phyloP scores from a whole-genome alignment of 1,139 yeast species.

The Kluyveromyces marxianus region DNA sequence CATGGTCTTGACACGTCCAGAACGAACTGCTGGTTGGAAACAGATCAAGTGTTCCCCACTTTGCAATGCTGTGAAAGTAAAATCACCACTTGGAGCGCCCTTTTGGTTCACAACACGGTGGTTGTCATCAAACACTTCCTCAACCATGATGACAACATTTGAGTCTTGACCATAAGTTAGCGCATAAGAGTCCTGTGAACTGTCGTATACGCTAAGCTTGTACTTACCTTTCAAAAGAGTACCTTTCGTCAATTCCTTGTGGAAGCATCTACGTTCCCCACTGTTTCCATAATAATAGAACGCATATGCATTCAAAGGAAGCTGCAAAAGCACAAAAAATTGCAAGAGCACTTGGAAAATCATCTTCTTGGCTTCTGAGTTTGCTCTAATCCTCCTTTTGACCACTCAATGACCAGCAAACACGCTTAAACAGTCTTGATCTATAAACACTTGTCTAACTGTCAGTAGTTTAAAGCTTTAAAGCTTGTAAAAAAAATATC shows the following conservation, averaged over 20 bases:
- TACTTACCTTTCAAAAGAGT: constrained; percentile 55
- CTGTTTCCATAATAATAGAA: constrained; percentile 48
- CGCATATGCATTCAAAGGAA: constrained; percentile 26
- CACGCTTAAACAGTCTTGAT: no score
- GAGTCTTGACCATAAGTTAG: constrained; percentile 39
- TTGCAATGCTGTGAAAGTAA: constrained; percentile 61
- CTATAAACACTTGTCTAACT: no score
- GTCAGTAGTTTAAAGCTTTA: no score
- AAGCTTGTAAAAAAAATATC: no score
- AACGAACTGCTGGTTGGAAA: constrained; percentile 41
- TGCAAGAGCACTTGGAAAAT: constrained; percentile 3
- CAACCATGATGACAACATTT: constrained; percentile 46
- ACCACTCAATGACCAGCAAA: no score
- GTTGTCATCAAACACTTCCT: constrained; percentile 56
- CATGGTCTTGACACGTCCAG: constrained; percentile 32
- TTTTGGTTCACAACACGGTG: constrained; percentile 64
- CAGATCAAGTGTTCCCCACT: constrained; percentile 71
- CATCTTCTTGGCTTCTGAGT: background rate
- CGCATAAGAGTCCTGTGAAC: constrained; percentile 34
- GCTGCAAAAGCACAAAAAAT: constrained; percentile 12
- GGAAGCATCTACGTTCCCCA: constrained; percentile 57
- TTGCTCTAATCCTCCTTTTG: no score
- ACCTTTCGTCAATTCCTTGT: constrained; percentile 53
- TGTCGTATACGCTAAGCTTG: constrained; percentile 50
- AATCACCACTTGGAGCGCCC: constrained; percentile 52